phyloP scores from a whole-genome alignment of 1,139 yeast genomes.

The Geotrichum fermentans region DNA sequence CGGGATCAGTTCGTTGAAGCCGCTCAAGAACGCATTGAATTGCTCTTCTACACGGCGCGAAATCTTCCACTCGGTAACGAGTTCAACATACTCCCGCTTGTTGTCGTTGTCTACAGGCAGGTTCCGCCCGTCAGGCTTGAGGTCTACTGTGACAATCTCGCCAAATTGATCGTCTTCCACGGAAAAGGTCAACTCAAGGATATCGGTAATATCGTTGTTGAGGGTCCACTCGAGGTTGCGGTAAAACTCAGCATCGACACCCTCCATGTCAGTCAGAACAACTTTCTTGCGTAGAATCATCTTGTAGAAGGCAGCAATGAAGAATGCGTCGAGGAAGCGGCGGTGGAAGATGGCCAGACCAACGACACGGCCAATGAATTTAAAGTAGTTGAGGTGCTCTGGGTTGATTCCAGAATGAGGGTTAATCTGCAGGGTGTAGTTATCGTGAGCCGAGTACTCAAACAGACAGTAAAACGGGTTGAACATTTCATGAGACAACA shows the following conservation, averaged over 20 bases:
- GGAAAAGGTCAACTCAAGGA: slow-evolving; percentile 83
- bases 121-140: slow-evolving; percentile 82
- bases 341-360: slow-evolving; percentile 98
- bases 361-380: slow-evolving; percentile 96
- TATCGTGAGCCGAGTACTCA: slow-evolving; percentile 96
- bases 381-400: slow-evolving; percentile 95
- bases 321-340: slow-evolving; percentile 94
- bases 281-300: slow-evolving; percentile 96
- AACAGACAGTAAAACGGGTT: slow-evolving; percentile 96
- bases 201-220: slow-evolving; percentile 85
- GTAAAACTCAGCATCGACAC: slow-evolving; percentile 97
- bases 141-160: slow-evolving; percentile 81
- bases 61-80: slow-evolving; percentile 95
- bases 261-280: slow-evolving; percentile 95
- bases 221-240: slow-evolving; percentile 93
- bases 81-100: slow-evolving; percentile 91
- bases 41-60: slow-evolving; percentile 91
- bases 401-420: slow-evolving; percentile 98
- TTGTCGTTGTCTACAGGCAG: slow-evolving; percentile 91
- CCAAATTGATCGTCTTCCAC: slow-evolving; percentile 98
- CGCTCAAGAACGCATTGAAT: slow-evolving; percentile 92
- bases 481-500: slow-evolving; percentile 96
- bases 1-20: slow-evolving; percentile 97
- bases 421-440: slow-evolving; percentile 94
- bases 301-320: slow-evolving; percentile 95